phyloP scores from a whole-genome alignment of 352 stramenopile genomes.

The Pythium apleroticum region DNA sequence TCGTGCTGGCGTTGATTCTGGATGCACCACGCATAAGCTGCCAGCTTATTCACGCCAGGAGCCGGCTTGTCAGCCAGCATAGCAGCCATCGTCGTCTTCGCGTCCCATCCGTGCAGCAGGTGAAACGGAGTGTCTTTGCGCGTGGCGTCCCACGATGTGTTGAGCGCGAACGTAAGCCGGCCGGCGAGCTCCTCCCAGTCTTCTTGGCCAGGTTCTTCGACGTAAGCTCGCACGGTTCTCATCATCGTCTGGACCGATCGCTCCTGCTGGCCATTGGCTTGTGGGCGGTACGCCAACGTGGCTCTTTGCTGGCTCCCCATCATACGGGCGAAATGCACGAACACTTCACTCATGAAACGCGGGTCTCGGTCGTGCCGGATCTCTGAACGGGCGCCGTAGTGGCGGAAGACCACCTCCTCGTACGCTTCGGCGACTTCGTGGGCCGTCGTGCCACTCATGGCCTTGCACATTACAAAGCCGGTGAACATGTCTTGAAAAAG shows the following conservation, averaged over 20 bases:
- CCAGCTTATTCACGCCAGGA: neutral
- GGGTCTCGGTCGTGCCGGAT: constrained; percentile 32
- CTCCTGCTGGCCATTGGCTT: constrained; percentile 39
- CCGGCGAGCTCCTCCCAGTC: constrained; percentile 36
- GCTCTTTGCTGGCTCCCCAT: constrained; percentile 15
- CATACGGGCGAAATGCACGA: constrained; percentile 29
- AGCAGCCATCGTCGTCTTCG: constrained; percentile 8
- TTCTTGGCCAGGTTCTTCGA: constrained; percentile 23
- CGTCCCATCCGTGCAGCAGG: constrained; percentile 18
- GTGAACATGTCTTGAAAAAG: constrained; percentile 30
- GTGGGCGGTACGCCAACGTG: constrained; percentile 31
- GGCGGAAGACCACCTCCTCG: constrained; percentile 26
- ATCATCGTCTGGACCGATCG: constrained; percentile 30
- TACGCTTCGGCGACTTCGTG: constrained; percentile 30
- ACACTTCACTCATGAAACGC: constrained; percentile 34
- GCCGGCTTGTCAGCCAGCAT: constrained; percentile 15
- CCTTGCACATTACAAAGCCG: constrained; percentile 28
- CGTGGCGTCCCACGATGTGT: constrained; percentile 12
- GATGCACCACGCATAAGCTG: neutral
- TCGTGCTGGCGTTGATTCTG: constrained; percentile 5
- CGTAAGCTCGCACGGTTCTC: constrained; percentile 20
- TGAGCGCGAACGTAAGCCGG: constrained; percentile 28
- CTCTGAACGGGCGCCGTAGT: constrained; percentile 26
- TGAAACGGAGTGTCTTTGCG: constrained; percentile 16
- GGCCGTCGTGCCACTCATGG: constrained; percentile 14